phyloP scores from a whole-genome alignment of 306 rosid species.

The Arachis stenosperma region DNA sequence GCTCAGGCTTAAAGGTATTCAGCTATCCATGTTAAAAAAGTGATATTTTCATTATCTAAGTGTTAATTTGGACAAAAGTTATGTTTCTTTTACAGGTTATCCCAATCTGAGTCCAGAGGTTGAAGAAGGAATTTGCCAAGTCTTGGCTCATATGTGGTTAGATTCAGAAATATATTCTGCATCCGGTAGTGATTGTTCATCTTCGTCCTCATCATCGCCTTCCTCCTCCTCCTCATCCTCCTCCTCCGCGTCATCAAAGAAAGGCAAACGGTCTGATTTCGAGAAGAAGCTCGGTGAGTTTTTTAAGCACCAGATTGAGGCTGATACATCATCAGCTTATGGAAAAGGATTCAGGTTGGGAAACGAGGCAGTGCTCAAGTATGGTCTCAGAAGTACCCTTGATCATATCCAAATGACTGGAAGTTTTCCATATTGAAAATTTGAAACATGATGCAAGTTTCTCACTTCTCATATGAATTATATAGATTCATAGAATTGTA shows the following conservation, averaged over 20 bases:
- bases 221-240: conserved; percentile 53
- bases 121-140: conserved; percentile 99
- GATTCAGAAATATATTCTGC: conserved; percentile 79
- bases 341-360: conserved; percentile 93
- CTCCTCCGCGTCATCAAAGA: conserved; percentile 63
- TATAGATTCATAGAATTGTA: conserved; percentile 34
- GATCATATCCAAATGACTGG: conserved; percentile 87
- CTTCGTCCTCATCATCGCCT: conserved; percentile 52
- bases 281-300: conserved; percentile 91
- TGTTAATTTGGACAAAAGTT: conserved; percentile 23
- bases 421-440: conserved; percentile 65
- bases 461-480: conserved; percentile 35
- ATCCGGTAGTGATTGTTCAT: conserved; percentile 49
- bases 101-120: conserved; percentile 88
- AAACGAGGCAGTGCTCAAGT: conserved; percentile 65
- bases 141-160: conserved; percentile 95
- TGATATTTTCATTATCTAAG: conserved; percentile 25
- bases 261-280: conserved; percentile 79
- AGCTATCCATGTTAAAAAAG: conserved; percentile 26
- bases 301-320: conserved; percentile 91
- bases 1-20: conserved; percentile 93
- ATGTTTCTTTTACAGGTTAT: conserved; percentile 65
- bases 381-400: conserved; percentile 84
- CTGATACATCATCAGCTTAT: conserved; percentile 87
- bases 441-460: conserved; percentile 25